Evolutionary conservation across 371 early-diverging fungal genomes (phyloP), one percentile per base, ranked within the genome.

Genomic region (Rhizopus delemar): DNA sequence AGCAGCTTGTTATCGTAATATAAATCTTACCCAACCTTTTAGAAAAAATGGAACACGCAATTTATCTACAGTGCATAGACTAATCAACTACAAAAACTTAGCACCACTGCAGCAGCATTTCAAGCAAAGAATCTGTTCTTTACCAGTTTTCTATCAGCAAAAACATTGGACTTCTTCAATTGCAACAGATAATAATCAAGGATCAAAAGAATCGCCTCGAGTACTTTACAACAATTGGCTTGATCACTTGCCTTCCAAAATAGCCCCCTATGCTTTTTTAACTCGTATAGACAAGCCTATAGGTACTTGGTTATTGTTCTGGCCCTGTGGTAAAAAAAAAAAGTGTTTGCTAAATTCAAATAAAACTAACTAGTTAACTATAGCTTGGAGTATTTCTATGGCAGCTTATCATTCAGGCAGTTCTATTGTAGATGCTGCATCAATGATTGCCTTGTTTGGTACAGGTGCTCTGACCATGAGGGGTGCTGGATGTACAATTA

Each of bases 401-500:
- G 93, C 92, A 1, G 77, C 92, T 3, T 93, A 81, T 56, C 61
- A 74, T 36, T 74, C 79, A 0, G 74, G 80, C 8, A 71, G 82
- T 38, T 81, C 85, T 3, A 16, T 73, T 9, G 38, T 69, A 8
- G 73, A 80, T 2, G 82, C 91, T 39, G 77, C 83, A 0, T 73
- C 73, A 22, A 90, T 87, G 84, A 64, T 95, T 13, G 86, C 83
- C 0, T 70, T 97, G n/a, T 97, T 97, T 81, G 90, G 89, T 16
- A 72, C 86, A 2, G 98, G 97, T 13, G 91, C 95, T 5, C 63
- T 96, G 2, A 81, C 93, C n/a, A 96, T 98, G 96, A 86, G 98
- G 28, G 95, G 96, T 3, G 97, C 96, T 22, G 97, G 97, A 22
- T 98, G 98, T 75, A 95, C 94, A 0, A 91, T 98, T 60, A 98